These are phyloP conservation scores for Huntiella abstrusa DNA, from an alignment of 2,329 filamentous ascomycete genomes.

Conservation along the genomic window DNA sequence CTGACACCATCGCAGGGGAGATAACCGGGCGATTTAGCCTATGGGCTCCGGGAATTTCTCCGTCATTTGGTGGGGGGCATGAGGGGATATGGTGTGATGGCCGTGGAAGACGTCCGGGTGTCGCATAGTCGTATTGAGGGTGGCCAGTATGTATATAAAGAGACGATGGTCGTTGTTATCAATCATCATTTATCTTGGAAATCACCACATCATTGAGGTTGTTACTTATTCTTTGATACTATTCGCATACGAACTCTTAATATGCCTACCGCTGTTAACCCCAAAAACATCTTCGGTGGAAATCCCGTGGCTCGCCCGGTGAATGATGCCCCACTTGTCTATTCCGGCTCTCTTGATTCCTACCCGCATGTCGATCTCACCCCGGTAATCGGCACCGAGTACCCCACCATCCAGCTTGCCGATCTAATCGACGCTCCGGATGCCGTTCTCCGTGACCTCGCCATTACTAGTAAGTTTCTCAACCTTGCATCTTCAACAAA, in stretches of 20 bases:
- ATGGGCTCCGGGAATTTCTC: neutral
- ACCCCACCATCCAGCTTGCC: constrained; percentile 28
- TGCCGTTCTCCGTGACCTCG: constrained; percentile 38
- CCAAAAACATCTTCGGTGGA: constrained; percentile 5
- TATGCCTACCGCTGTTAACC: constrained; percentile 6
- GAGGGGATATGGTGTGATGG: neutral
- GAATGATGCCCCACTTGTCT: constrained; percentile 16
- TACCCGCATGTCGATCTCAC: constrained; percentile 31
- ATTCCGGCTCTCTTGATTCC: constrained; percentile 22
- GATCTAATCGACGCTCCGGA: constrained; percentile 32
- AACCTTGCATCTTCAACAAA: neutral
- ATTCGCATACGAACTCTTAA: neutral
- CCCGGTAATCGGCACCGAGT: constrained; percentile 37
- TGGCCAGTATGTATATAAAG: neutral
- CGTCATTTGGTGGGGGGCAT: neutral
- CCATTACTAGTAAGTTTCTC: constrained; percentile 31
- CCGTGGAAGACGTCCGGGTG: neutral
- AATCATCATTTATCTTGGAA: neutral
- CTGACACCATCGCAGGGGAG: neutral
- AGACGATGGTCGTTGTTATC: neutral
- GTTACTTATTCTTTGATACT: neutral
- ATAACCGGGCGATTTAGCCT: too few species aligned
- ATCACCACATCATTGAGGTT: neutral
- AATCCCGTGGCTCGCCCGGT: constrained; percentile 6
- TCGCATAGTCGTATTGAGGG: neutral